A percentile compares a stretch with the other conserved stretches of the same genome.
phyloP scores from a whole-genome alignment of 2,329 filamentous ascomycete species.

The Venturia asperata region DNA sequence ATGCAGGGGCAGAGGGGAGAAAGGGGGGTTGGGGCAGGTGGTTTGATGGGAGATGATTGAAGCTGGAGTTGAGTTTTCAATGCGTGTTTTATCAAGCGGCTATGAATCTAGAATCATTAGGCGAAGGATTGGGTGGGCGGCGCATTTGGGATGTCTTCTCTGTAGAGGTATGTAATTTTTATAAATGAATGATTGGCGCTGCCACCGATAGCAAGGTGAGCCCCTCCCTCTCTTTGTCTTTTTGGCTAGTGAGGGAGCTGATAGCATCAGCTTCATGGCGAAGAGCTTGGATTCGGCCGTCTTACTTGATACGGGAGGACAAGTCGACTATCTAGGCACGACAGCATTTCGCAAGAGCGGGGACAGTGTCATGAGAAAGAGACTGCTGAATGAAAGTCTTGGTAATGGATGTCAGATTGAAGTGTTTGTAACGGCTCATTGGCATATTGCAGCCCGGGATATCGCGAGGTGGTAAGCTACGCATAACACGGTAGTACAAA shows the following conservation, averaged over 20 bases:
- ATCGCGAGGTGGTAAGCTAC: background rate
- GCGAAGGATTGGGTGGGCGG: background rate
- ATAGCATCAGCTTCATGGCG: background rate
- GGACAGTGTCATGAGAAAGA: too few relatives aligned
- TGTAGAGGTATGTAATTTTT: background rate
- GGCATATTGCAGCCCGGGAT: too few relatives aligned
- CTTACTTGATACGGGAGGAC: too few relatives aligned
- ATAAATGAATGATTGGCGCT: background rate
- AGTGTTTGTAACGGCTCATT: too few relatives aligned
- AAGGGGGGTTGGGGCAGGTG: constrained; percentile 31
- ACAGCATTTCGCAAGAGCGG: too few relatives aligned
- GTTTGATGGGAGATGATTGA: constrained; percentile 23
- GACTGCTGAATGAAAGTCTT: too few relatives aligned
- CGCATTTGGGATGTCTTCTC: background rate
- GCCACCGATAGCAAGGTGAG: background rate
- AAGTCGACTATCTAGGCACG: too few relatives aligned
- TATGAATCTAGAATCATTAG: background rate
- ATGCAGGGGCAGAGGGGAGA: constrained; percentile 49
- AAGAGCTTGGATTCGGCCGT: background rate
- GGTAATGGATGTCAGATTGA: too few relatives aligned
- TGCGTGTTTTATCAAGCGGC: background rate
- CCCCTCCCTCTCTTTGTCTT: too few relatives aligned
- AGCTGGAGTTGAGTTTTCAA: background rate
- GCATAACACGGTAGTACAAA: background rate
- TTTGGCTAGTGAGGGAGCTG: too few relatives aligned